Base-by-base conservation (phyloP, 495 filamentous ascomycete genomes). In the Talaromyces adpressus region DNA sequence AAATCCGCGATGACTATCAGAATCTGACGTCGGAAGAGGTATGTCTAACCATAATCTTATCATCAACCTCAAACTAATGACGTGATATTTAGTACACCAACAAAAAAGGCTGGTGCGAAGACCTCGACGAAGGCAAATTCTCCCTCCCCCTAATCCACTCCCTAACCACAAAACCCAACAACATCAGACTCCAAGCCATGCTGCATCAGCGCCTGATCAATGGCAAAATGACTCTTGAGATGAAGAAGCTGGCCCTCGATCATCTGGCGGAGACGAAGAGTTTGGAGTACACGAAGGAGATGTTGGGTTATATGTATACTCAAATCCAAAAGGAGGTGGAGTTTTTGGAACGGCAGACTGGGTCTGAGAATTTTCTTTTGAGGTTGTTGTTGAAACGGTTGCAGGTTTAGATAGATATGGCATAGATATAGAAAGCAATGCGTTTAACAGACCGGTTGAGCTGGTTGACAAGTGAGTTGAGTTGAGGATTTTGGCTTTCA, bases 51-150 rank as follows among this genome's bases (percentile, higher is more conserved):
- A 29, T 39, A 14, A 2, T 39, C 36, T 12, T 14, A 14, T 39
- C 36, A 11, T 11, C 36, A 25, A 39, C 32, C 32, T 39, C 32
- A 34, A 34, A 39, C 36, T 39, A 39, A 39, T 4, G 2, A 14
- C 16, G 16, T 54, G 6, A 1, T 25, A 53, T 23, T 0, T 23
- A 75, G 64, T 75, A 73, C 54, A 66, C 66, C 8, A 62, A 53
- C 16, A 66, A 73, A 57, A 76, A 77, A 62, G 73, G 76, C n/a
- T 75, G 76, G 60, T 70, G 66, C 39, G 75, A 75, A 64, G 73
- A 76, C 62, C 70, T 79, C 12, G 72, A 73, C 57, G 72, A 79
- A 65, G 72, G 73, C 6, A 79, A 78, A 64, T 71, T 67, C 65
- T 74, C 72, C 2, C 70, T 73, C 51, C 70, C 73, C 1, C 63